phyloP scores from a whole-genome alignment of 2,329 filamentous ascomycete genomes.

The Trichoderma arundinaceum region DNA sequence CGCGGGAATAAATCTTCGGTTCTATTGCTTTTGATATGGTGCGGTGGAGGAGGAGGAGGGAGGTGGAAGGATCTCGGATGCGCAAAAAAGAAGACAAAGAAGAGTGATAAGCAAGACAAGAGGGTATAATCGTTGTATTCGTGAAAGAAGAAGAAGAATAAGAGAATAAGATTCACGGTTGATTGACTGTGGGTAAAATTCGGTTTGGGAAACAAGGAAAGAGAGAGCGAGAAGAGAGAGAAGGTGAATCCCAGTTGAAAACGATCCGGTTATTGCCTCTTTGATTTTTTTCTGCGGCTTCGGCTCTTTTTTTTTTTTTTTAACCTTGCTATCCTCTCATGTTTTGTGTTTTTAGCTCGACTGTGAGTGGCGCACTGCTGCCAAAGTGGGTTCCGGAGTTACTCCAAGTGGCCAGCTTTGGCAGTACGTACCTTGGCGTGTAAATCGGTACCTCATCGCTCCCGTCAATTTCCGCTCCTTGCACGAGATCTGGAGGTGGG shows the following conservation, averaged over 20 bases:
- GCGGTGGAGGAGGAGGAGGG: no score
- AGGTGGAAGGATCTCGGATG: not conserved
- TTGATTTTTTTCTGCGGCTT: conserved; percentile 18
- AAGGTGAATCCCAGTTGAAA: not conserved
- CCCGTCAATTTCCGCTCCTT: no score
- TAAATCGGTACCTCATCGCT: no score
- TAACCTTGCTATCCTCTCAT: conserved; percentile 6
- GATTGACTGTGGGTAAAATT: no score
- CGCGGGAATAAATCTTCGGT: not conserved
- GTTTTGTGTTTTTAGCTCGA: conserved; percentile 16
- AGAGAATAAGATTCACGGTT: not conserved
- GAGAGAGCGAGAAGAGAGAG: not conserved
- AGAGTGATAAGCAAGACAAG: not conserved
- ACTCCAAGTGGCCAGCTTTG: not conserved
- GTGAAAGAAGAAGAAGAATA: no score
- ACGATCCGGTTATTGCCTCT: conserved; percentile 25
- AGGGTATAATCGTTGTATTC: no score
- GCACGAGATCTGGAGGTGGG: no score
- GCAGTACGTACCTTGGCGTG: not conserved
- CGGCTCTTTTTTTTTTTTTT: conserved; percentile 14
- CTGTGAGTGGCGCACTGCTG: conserved; percentile 9
- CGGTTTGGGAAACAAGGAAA: not conserved
- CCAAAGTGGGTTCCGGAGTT: conserved; percentile 5
- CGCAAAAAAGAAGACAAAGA: not conserved
- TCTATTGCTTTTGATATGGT: no score